Percentiles rank a stretch among this genome's conserved stretches.
These are phyloP conservation scores for Yamadazyma trypodendri DNA, from an alignment of 1,139 yeast species.

Conservation along the genomic window DNA sequence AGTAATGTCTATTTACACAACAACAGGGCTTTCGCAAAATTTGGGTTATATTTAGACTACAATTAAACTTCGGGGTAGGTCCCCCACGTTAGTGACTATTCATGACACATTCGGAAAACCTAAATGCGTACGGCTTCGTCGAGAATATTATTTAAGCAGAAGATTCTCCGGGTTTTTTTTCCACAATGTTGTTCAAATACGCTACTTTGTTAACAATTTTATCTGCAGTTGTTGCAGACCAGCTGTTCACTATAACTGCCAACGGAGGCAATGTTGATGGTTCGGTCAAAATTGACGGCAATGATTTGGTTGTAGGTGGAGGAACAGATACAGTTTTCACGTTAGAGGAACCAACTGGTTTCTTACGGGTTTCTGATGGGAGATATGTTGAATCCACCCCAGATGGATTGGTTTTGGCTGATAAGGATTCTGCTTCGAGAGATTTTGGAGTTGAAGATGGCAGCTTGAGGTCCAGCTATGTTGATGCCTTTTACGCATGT, in stretches of 20 bases:
- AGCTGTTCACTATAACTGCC: constrained; percentile 25
- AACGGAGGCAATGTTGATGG: constrained; percentile 23
- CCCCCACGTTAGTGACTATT: too few species aligned
- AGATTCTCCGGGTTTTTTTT: not conserved
- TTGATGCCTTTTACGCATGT: constrained; percentile 27
- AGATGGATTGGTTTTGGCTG: constrained; percentile 11
- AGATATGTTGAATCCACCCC: constrained; percentile 19
- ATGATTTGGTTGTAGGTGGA: constrained; percentile 19
- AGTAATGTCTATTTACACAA: too few species aligned
- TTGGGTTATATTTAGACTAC: too few species aligned
- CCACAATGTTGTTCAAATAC: constrained; percentile 13
- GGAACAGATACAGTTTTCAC: constrained; percentile 20
- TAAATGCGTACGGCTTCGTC: not conserved
- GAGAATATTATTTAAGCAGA: not conserved
- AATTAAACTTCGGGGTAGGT: too few species aligned
- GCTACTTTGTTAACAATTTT: constrained; percentile 27
- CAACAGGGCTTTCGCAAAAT: too few species aligned
- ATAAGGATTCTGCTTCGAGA: constrained; percentile 21
- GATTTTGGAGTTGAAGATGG: constrained; percentile 31
- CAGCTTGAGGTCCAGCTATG: constrained; percentile 23
- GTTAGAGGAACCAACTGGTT: constrained; percentile 34
- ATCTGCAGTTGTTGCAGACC: constrained; percentile 30
- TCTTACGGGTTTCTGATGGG: constrained; percentile 19
- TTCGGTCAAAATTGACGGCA: constrained; percentile 21
- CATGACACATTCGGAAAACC: not conserved